Evolutionary conservation across 345 rosid genomes (phyloP), one percentile per base, ranked within the genome.

Genomic region (Aethionema arabicum): DNA sequence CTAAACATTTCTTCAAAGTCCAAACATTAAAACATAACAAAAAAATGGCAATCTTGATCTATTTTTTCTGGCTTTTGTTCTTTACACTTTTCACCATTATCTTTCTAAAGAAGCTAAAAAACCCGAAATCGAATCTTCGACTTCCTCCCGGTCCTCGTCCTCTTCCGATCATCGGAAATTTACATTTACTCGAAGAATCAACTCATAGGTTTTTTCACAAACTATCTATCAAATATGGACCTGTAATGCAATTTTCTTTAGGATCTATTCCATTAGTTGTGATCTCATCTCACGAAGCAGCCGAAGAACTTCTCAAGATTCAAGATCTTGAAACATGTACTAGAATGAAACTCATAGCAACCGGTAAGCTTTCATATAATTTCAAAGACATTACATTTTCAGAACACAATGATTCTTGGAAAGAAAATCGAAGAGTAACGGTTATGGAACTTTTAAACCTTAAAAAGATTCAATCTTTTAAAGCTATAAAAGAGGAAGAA

Each of bases 191-290:
- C 21, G 6, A 5, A 10, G 69, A 52, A 42, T 11, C 45, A 0
- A 48, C 48, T 61, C 66, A 76, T 47, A 27, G 5, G 6, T 52
- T 33, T 27, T 42, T 72, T 11, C 55, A 76, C 67, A 31, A 77
- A 5, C 83, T 85, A 5, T 80, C 86, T 1, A 21, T 50, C 39
- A 74, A 72, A 39, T 73, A 74, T 50, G 86, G 83, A 11, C 67
- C 87, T 3, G 65, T 85, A 21, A 37, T 80, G 72, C 51, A 60
- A 7, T 14, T 82, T 6, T 62, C 39, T 27, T 59, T 82, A 0
- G 87, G 83, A 0, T 32, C 2, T 12, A 21, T 30, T 4, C 67
- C 74, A 8, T 2, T 60, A 4, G 10, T 80, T 0, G 68, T 77
- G 13, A 56, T 80, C 30, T 79, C 80, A 11, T 80, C 84, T 0